Conservation (phyloP, 371 early-diverging fungal genomes). For the Syncephalastrum contaminatum region DNA sequence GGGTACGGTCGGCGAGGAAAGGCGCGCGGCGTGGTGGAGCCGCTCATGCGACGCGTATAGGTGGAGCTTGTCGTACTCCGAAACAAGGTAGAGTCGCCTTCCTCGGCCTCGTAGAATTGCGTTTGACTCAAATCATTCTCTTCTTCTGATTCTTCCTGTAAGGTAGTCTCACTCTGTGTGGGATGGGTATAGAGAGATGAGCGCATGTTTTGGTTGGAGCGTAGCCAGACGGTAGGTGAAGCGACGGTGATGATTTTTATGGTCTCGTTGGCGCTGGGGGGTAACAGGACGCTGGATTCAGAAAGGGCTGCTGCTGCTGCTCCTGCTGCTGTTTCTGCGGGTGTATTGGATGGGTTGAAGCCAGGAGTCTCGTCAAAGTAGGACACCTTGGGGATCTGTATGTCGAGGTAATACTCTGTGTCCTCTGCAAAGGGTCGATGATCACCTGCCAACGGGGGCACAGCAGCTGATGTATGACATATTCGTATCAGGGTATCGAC, state of each 20-base stretch:
- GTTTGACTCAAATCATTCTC: conserved; percentile 24
- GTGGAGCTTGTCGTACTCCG: conserved; percentile 11
- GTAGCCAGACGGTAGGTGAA: conserved; percentile 41
- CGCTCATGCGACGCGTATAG: conserved; percentile 28
- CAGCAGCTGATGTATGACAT: conserved; percentile 45
- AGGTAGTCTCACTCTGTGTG: conserved; percentile 24
- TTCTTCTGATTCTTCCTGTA: conserved; percentile 5
- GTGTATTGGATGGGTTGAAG: conserved; percentile 16
- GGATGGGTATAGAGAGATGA: conserved; percentile 19
- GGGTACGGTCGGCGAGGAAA: conserved; percentile 6
- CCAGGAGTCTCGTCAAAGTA: conserved; percentile 67
- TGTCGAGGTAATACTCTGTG: conserved; percentile 53
- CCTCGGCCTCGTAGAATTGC: conserved; percentile 34
- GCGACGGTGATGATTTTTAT: conserved; percentile 41
- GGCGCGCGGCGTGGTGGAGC: conserved; percentile 32
- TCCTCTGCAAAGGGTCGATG: not conserved
- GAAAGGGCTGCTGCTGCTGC: conserved; percentile 12
- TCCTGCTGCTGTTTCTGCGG: conserved; percentile 1
- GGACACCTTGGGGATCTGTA: conserved; percentile 53
- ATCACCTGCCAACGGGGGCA: not conserved
- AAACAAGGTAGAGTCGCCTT: conserved; percentile 16
- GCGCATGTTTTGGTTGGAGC: conserved; percentile 11
- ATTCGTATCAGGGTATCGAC: conserved; percentile 55
- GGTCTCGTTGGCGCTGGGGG: conserved; percentile 32
- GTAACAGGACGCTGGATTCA: conserved; percentile 43